Evolutionary conservation across 2,329 filamentous ascomycete genomes (phyloP), one percentile per base, ranked within the genome.

Genomic region (Aphanoascus verrucosus): DNA sequence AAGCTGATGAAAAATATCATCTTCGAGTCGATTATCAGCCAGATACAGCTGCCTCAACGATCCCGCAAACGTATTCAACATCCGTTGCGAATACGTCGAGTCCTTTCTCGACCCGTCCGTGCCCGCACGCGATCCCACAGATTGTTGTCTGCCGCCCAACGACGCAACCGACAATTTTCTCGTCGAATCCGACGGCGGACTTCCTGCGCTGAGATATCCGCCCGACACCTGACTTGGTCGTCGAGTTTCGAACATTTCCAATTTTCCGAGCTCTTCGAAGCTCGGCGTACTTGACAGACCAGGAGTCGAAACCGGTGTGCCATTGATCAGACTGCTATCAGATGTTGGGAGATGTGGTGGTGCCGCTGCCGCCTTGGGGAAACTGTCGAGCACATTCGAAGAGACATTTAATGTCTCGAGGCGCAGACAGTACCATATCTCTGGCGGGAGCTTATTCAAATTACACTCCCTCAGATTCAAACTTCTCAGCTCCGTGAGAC

Each of bases 391-490:
- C 5, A 97, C 84, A 61, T 98, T 98, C 9, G 93, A 96, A 0
- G 91, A 97, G 11, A 94, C 84, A 62, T 98, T 98, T 55, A 98
- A 78, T 0, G 85, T 91, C 68, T 97, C 90, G 52, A 98, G 72
- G 65, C 85, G 89, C 61, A 85, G 84, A 49, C 91, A 91, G 76
- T 88, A 91, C 93, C 93, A 98, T n/a, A 98, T 78, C 65, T 98
- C 93, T 64, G 87, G 82, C 1, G 93, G 93, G 32, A 98, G 75
- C 63, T 85, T 85, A 59, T 84, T 85, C 55, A 98, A 79, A 64
- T 97, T 98, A 73, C 97, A 98, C 64, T 93, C 88, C 58, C 91
- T 81, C 15, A 97, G 79, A 65, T 98, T 91, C 40, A 98, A 76
- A 57, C 89, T 85, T 51, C 83, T 84, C 57, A 98, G 76, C 67